Conservation (phyloP, 1,284 basidiomycete genomes). For the Porogramme epimiltina region DNA sequence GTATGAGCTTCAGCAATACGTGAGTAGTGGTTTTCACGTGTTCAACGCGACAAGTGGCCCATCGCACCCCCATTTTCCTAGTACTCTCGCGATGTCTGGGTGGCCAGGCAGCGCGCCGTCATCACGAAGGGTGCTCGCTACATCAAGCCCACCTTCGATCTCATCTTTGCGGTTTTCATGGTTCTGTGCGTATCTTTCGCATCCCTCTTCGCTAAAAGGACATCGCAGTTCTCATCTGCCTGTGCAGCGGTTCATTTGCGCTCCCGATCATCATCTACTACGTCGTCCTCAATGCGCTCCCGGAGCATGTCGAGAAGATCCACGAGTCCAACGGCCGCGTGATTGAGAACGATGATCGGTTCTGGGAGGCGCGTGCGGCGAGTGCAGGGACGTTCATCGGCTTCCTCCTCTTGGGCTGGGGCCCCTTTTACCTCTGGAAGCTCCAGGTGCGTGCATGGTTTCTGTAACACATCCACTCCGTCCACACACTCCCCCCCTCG, state of each 20-base stretch:
- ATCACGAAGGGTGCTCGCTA: constrained; percentile 42
- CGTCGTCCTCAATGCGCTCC: constrained; percentile 35
- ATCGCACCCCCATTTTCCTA: constrained; percentile 20
- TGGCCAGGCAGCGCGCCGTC: constrained; percentile 42
- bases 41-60: neutral
- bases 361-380: constrained; percentile 41
- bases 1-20: constrained; percentile 32
- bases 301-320: constrained; percentile 17
- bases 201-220: neutral
- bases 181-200: constrained; percentile 38
- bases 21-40: constrained; percentile 19
- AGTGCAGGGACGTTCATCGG: constrained; percentile 42
- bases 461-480: neutral
- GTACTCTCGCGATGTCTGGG: constrained; percentile 50
- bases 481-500: too few relatives aligned
- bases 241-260: constrained; percentile 39
- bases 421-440: constrained; percentile 54
- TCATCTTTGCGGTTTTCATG: constrained; percentile 41
- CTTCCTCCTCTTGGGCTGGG: constrained; percentile 40
- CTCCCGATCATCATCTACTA: constrained; percentile 45
- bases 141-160: constrained; percentile 48
- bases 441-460: constrained; percentile 36
- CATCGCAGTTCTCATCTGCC: neutral
- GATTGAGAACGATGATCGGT: constrained; percentile 21
- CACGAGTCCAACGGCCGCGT: constrained; percentile 8